A percentile compares a stretch with the other conserved stretches of the same genome.
Conservation (phyloP, 148 eudicot species). For the Vaccinium macrocarpon region DNA sequence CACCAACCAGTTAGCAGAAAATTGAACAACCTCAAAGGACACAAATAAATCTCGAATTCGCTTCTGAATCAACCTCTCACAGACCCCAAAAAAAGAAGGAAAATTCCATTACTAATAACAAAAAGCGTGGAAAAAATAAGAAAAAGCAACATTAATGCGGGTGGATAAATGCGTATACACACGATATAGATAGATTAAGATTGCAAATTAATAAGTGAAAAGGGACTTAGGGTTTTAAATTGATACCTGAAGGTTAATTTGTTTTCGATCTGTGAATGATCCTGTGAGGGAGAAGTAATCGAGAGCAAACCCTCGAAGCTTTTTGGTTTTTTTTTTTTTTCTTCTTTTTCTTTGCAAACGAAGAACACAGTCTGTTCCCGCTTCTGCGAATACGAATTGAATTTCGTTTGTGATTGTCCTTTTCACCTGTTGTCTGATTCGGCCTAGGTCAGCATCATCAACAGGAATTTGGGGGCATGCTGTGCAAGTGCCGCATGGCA, state of each 20-base stretch:
- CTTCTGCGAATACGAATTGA: neutral
- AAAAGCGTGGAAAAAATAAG: no score
- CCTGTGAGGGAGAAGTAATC: neutral
- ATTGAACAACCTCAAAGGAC: neutral
- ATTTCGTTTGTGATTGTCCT: neutral
- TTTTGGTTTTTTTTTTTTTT: neutral
- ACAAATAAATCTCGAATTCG: neutral
- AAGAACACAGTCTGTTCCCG: neutral
- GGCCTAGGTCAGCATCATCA: no score
- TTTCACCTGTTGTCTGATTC: neutral
- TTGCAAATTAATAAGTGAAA: neutral
- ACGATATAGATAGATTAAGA: neutral
- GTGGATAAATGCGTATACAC: neutral
- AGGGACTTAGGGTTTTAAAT: neutral
- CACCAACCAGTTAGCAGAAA: neutral
- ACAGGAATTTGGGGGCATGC: no score
- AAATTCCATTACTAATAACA: neutral
- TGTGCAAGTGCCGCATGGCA: no score
- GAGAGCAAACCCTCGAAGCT: neutral
- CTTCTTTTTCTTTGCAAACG: neutral
- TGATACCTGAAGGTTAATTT: neutral
- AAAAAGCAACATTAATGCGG: no score
- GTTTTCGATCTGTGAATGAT: neutral
- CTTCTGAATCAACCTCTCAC: neutral
- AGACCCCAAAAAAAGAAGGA: neutral